phyloP scores from a whole-genome alignment of 176 grass and related monocot species.

The Calamus simplicifolius region DNA sequence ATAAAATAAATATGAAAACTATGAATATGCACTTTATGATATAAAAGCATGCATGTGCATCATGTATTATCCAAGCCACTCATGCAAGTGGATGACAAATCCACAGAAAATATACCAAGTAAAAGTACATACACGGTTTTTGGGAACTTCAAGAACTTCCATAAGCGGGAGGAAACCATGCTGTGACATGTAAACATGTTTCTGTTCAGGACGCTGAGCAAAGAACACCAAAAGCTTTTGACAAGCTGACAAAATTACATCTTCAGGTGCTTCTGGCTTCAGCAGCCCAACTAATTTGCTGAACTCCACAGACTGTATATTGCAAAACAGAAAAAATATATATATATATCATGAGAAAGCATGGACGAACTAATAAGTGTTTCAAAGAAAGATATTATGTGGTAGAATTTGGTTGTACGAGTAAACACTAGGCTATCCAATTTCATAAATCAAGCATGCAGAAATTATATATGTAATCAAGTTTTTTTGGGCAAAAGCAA shows the following conservation, averaged over 20 bases:
- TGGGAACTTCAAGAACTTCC: slow-evolving; percentile 92
- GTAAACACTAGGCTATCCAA: too few species aligned
- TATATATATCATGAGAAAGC: background rate
- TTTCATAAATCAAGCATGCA: too few species aligned
- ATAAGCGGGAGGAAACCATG: slow-evolving; percentile 91
- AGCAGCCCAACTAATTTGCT: slow-evolving; percentile 87
- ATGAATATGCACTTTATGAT: too few species aligned
- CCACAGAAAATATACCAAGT: slow-evolving; percentile 6
- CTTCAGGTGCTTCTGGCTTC: slow-evolving; percentile 82
- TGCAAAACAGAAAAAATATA: slow-evolving; percentile 5
- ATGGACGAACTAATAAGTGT: background rate
- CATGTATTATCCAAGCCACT: too few species aligned
- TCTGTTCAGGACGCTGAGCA: slow-evolving; percentile 69
- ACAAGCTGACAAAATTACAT: slow-evolving; percentile 77
- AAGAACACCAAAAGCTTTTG: slow-evolving; percentile 85
- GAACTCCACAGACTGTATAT: slow-evolving; percentile 80
- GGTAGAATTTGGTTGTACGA: too few species aligned
- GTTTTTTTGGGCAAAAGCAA: too few species aligned
- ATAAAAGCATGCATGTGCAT: too few species aligned
- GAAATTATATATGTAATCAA: too few species aligned
- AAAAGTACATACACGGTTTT: slow-evolving; percentile 64
- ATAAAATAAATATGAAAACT: too few species aligned
- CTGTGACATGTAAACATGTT: slow-evolving; percentile 80
- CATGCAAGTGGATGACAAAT: background rate
- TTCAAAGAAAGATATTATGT: too few species aligned